Evolutionary conservation across 805 yeast genomes (phyloP), one percentile per base, ranked within the genome.

Genomic region (Kodamaea lidongshanica): DNA sequence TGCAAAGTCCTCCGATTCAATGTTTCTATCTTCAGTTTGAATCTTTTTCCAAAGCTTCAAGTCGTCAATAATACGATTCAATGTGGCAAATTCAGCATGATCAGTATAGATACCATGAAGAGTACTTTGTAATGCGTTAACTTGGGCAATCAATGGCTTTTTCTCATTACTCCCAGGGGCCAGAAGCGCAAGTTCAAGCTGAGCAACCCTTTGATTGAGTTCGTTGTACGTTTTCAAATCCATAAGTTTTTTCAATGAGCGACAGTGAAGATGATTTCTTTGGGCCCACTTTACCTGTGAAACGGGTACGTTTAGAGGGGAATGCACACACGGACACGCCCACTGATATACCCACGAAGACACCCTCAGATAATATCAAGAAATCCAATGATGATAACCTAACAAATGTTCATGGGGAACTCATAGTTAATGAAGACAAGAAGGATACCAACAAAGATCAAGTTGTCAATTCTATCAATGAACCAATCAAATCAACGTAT

Each of bases 11-110:
- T n/a, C n/a, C n/a, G n/a, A n/a, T n/a, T 14, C 7, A 21, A 13
- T 16, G 3, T 14, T 17, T 11, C 19, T 17, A n/a, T 15, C 30
- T 9, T 27, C 32, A 16, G 20, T 25, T 11, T 30, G 23, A 4
- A 38, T 12, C 18, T 32, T 28, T 12, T 44, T 32, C 50, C 50
- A 46, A n/a, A 48, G 13, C 21, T 36, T 25, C 12, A 49, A 41
- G n/a, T 46, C 48, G 6, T 23, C 32, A 5, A 47, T 31, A 12
- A 53, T 34, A 14, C 36, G 30, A 27, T 41, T 38, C 22, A 54
- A 30, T 10, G 38, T 36, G 4, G 19, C 34, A n/a, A 50, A 37
- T 33, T 51, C 56, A 4, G 39, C 28, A 31, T 48, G 34, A 9
- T 26, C 26, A 8, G 25, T 19, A 30, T 47, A 48, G n/a, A 50